Conservation (phyloP, 225 moss, liverwort and hornwort species). For the Physcomitrium patens region DNA sequence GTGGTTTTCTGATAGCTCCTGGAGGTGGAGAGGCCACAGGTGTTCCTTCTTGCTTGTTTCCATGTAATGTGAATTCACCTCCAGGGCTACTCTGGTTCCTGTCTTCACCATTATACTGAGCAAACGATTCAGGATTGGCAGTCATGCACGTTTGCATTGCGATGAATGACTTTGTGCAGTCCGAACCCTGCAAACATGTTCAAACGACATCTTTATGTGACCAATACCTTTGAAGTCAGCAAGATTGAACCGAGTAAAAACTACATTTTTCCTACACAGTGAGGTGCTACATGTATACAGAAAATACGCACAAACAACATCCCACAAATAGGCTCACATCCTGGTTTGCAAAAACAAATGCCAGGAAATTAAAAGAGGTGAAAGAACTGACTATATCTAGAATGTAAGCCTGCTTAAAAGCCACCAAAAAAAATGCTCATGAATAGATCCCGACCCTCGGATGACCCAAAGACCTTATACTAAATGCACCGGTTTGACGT, state of each 20-base stretch:
- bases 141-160: constrained; percentile 83
- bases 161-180: constrained; percentile 65
- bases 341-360: neutral
- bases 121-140: constrained; percentile 52
- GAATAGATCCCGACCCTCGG: neutral
- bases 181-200: constrained; percentile 64
- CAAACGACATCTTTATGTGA: neutral
- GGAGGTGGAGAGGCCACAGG: constrained; percentile 43
- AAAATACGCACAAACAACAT: neutral
- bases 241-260: neutral
- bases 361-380: too few species aligned
- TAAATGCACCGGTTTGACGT: neutral
- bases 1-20: constrained; percentile 43
- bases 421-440: neutral
- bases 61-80: constrained; percentile 23
- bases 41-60: constrained; percentile 25
- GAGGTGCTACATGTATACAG: neutral
- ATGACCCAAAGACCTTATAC: neutral
- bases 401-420: neutral
- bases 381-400: too few species aligned
- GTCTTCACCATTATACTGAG: constrained; percentile 37
- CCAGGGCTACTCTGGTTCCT: constrained; percentile 7
- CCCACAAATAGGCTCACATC: neutral
- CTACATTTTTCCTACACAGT: neutral
- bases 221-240: constrained; percentile 1